phyloP scores from a whole-genome alignment of 352 stramenopile genomes.

The Phytophthora hybrid region DNA sequence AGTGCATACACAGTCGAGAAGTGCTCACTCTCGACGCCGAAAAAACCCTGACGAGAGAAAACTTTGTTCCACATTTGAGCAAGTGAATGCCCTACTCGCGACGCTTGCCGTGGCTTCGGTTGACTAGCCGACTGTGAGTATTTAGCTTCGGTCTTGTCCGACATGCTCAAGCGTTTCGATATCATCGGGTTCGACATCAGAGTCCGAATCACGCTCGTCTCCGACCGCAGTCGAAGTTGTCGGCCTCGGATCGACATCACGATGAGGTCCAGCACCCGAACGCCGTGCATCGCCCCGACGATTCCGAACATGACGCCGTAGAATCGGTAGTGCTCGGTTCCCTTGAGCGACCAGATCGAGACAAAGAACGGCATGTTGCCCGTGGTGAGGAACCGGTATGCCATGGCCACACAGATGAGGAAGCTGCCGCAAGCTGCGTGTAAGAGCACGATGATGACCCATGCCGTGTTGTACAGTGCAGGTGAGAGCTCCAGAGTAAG shows the following conservation, averaged over 20 bases:
- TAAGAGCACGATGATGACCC: conserved; percentile 36
- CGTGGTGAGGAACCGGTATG: conserved; percentile 38
- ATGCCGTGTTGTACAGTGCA: conserved; percentile 13
- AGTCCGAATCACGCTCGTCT: background rate
- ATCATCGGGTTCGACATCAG: too few relatives aligned
- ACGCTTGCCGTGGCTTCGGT: background rate
- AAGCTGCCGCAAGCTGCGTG: conserved; percentile 32
- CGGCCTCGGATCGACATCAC: conserved; percentile 26
- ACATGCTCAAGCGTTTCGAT: too few relatives aligned
- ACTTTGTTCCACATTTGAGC: conserved; percentile 8
- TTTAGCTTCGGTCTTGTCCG: too few relatives aligned
- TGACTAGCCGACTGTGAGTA: background rate
- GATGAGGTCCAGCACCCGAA: conserved; percentile 33
- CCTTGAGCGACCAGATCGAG: conserved; percentile 34
- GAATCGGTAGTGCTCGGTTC: conserved; percentile 29
- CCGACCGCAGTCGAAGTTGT: conserved; percentile 23
- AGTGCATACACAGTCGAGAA: conserved; percentile 33
- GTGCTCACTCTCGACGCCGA: conserved; percentile 40
- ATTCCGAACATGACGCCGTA: too few relatives aligned
- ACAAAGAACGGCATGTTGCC: conserved; percentile 40
- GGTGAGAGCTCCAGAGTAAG: conserved; percentile 15
- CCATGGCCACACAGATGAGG: conserved; percentile 34
- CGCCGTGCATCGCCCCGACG: conserved; percentile 20
- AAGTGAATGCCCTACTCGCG: background rate
- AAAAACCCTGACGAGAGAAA: conserved; percentile 23